Evolutionary conservation across 2,329 filamentous ascomycete genomes (phyloP).

Genomic region (Rhytidhysteron rufulum): DNA sequence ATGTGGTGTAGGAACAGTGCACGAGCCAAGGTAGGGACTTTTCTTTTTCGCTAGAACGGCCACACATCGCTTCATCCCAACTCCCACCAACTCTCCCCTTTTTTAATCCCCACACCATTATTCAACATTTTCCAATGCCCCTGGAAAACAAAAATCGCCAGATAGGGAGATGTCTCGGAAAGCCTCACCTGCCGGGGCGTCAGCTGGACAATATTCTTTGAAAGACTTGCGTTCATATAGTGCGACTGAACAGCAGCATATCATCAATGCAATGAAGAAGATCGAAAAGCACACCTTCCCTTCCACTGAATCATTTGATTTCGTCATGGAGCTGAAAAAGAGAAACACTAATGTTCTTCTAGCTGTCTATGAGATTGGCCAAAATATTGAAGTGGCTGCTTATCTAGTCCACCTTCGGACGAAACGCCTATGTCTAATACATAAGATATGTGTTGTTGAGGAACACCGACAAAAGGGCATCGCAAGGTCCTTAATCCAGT

Average conservation of each 20-base stretch:
- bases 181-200: no score
- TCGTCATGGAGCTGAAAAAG: slow-evolving; percentile 46
- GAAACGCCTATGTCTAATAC: slow-evolving; percentile 44
- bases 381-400: slow-evolving; percentile 31
- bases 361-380: slow-evolving; percentile 13
- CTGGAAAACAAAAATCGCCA: no score
- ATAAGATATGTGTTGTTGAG: slow-evolving; percentile 51
- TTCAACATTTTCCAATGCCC: no score
- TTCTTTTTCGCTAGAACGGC: no score
- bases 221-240: neutral
- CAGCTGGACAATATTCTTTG: no score
- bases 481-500: slow-evolving; percentile 42
- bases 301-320: slow-evolving; percentile 48
- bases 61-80: no score
- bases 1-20: no score
- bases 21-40: no score
- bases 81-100: no score
- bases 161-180: no score
- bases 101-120: no score
- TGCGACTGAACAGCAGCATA: slow-evolving; percentile 9
- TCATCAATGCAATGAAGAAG: slow-evolving; percentile 20
- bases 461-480: slow-evolving; percentile 45
- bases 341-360: slow-evolving; percentile 45
- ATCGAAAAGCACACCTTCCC: slow-evolving; percentile 51
- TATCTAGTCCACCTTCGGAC: slow-evolving; percentile 48